These are phyloP conservation scores for Botrytis pseudocinerea DNA, from an alignment of 2,329 filamentous ascomycete genomes.

Conservation along the genomic window DNA sequence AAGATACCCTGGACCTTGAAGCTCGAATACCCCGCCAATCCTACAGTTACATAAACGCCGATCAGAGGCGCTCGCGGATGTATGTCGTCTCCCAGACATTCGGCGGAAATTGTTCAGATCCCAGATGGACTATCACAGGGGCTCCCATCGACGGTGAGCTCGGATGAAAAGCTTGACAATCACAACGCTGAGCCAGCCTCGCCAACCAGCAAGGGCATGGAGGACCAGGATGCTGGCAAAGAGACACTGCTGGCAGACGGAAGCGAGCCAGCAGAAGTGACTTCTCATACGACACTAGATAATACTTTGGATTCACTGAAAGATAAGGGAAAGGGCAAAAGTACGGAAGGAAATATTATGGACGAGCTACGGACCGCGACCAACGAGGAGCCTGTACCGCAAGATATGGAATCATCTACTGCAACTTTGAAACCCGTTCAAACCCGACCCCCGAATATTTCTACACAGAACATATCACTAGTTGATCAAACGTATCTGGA, in stretches of 20 bases:
- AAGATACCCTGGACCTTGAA: constrained; percentile 21
- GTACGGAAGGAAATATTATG: constrained; percentile 12
- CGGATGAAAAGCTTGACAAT: constrained; percentile 15
- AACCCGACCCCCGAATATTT: constrained; percentile 20
- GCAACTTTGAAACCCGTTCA: constrained; percentile 40
- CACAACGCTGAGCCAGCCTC: constrained; percentile 15
- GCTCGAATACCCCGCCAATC: constrained; percentile 38
- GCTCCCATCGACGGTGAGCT: constrained; percentile 12
- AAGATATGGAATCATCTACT: constrained; percentile 41
- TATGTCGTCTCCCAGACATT: constrained; percentile 40
- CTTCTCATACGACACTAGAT: background rate
- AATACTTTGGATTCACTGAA: constrained; percentile 14
- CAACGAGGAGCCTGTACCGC: constrained; percentile 25
- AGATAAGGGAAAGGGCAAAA: constrained; percentile 2
- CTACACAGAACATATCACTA: constrained; percentile 28
- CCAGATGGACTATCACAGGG: constrained; percentile 33
- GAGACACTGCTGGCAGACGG: constrained; percentile 12
- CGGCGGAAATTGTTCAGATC: constrained; percentile 33
- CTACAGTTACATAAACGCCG: constrained; percentile 31
- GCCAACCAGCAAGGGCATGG: constrained; percentile 21
- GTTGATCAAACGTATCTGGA: constrained; percentile 48
- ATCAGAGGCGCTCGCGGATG: constrained; percentile 37
- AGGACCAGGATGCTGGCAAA: constrained; percentile 13
- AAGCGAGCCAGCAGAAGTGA: constrained; percentile 13
- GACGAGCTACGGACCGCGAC: background rate